phyloP scores from a whole-genome alignment of 768 basidiomycete genomes.

The Fomitopsis serialis region DNA sequence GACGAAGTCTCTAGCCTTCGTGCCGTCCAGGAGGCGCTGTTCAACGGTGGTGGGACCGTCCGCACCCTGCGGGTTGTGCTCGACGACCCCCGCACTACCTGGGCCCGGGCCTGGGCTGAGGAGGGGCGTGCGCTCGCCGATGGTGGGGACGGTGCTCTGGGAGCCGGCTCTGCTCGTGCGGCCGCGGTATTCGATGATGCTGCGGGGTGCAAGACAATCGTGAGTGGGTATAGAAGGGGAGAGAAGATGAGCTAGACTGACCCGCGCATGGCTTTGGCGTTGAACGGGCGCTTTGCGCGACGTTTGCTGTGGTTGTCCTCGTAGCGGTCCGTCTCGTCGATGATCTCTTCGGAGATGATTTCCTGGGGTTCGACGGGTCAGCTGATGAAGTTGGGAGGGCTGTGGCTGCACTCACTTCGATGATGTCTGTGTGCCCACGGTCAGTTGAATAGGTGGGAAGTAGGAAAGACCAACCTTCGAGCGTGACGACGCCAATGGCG shows the following conservation, averaged over 20 bases:
- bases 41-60: no score
- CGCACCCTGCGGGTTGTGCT: no score
- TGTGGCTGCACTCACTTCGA: constrained; percentile 43
- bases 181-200: constrained; percentile 22
- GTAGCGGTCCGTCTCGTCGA: constrained; percentile 91
- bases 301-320: constrained; percentile 82
- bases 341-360: constrained; percentile 94
- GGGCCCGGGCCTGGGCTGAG: not conserved
- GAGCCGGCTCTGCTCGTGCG: constrained; percentile 13
- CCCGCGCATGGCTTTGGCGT: constrained; percentile 77
- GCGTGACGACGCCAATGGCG: constrained; percentile 85
- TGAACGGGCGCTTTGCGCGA: constrained; percentile 64
- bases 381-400: not conserved
- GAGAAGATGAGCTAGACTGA: constrained; percentile 19
- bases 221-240: not conserved
- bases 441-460: not conserved
- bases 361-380: constrained; percentile 43
- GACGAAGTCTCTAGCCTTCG: no score
- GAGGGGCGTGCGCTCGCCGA: constrained; percentile 19
- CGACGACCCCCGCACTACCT: no score
- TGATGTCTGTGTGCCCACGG: constrained; percentile 47
- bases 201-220: not conserved
- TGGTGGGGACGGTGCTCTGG: not conserved
- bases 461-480: constrained; percentile 51
- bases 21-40: no score